A percentile compares a stretch with the other conserved stretches of the same genome.
phyloP scores from a whole-genome alignment of 2,329 filamentous ascomycete genomes.

The Didymella sp. region DNA sequence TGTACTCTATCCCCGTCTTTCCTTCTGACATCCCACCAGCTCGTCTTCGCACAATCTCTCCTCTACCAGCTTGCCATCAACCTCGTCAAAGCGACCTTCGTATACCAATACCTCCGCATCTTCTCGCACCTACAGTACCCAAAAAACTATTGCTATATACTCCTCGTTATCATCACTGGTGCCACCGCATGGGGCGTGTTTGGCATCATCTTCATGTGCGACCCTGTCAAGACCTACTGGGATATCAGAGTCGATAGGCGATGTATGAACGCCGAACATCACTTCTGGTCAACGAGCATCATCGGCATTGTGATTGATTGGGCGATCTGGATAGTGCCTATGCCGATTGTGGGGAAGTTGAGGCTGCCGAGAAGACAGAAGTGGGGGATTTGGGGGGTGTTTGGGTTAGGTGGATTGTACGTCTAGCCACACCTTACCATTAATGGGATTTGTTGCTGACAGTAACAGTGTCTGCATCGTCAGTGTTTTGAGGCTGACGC shows the following conservation, averaged over 20 bases:
- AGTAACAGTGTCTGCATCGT: constrained; percentile 33
- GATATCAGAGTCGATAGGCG: constrained; percentile 23
- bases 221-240: constrained; percentile 39
- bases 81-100: constrained; percentile 43
- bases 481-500: constrained; percentile 38
- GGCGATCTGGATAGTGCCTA: constrained; percentile 42
- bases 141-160: constrained; percentile 22
- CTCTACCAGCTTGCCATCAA: constrained; percentile 44
- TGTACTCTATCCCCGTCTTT: not conserved
- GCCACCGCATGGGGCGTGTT: constrained; percentile 37
- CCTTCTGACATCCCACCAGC: constrained; percentile 22
- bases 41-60: constrained; percentile 41
- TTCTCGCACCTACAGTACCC: constrained; percentile 27
- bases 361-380: constrained; percentile 45
- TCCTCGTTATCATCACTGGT: constrained; percentile 29
- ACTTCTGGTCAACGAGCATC: constrained; percentile 37
- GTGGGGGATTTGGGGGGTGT: constrained; percentile 41
- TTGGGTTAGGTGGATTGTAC: constrained; percentile 46
- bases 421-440: not conserved
- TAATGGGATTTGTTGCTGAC: not conserved
- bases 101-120: constrained; percentile 41
- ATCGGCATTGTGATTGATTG: constrained; percentile 42
- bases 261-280: constrained; percentile 34
- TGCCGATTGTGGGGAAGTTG: constrained; percentile 39
- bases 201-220: constrained; percentile 41